These are phyloP conservation scores for Lepidium sativum DNA, from an alignment of 345 rosid genomes.

Conservation along the genomic window DNA sequence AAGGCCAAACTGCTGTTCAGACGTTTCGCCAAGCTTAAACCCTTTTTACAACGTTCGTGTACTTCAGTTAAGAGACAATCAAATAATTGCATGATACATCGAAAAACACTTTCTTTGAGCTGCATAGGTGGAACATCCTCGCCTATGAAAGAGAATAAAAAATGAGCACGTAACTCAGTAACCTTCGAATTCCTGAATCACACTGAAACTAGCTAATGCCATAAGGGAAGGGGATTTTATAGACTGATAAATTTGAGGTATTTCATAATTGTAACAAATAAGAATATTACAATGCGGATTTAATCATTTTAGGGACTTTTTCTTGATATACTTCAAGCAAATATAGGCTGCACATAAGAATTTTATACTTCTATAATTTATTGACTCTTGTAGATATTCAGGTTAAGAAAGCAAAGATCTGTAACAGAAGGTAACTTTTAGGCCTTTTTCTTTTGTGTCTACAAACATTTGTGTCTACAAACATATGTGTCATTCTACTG, in stretches of 20 bases:
- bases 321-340: not conserved
- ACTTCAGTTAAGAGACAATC: constrained; percentile 98
- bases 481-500: not conserved
- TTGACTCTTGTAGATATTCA: not conserved
- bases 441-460: not conserved
- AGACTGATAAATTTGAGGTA: not conserved
- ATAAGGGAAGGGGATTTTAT: constrained; percentile 1
- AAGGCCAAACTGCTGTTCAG: constrained; percentile 97
- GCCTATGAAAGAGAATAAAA: constrained; percentile 33
- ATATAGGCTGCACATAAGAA: not conserved
- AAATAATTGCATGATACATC: constrained; percentile 82
- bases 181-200: constrained; percentile 1
- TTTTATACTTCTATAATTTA: not conserved
- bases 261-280: not conserved
- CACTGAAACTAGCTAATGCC: not conserved
- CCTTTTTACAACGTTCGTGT: constrained; percentile 97
- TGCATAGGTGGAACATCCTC: constrained; percentile 99
- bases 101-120: constrained; percentile 89
- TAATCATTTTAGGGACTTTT: not conserved
- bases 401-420: not conserved
- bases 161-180: not conserved
- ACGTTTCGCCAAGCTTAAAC: constrained; percentile 87
- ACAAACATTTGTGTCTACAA: not conserved
- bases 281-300: not conserved
- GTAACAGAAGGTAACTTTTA: not conserved